Base-by-base conservation (phyloP, 1,284 basidiomycete species). In the Cronartium ribicola region DNA sequence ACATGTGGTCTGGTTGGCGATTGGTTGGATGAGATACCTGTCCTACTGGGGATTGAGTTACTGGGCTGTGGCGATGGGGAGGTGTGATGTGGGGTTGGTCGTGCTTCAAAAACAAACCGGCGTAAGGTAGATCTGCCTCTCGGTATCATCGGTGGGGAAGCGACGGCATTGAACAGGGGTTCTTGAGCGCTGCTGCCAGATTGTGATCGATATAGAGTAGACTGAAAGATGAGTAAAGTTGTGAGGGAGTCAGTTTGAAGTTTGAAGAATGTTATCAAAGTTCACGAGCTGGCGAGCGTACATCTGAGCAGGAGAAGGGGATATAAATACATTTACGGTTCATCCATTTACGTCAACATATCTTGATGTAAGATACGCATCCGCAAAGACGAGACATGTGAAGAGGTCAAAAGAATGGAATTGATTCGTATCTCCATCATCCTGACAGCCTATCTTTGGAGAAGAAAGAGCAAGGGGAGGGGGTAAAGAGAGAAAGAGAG, bases 91-190 rank as follows among this genome's bases (percentile, higher is more conserved):
- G 40, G 69, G 14, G n/a, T 17, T 8, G 61, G 57, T 29, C 61
- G 46, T 39, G 62, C 17, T 22, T 72, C 48, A 39, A 61, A 72
- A 14, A 59, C 41, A 36, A 59, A 65, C 17, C 69, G 62, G 4
- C 59, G 62, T n/a, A 61, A 51, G 17, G 61, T 46, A 8, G 69
- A 72, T 10, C 61, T 17, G n/a, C 62, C 61, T 40, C 60, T 62
- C 22, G 60, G 60, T 36, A 55, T 55, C 51, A 55, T 55, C 51
- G 51, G 51, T 6, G 60, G 60, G 29, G 60, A 62, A 36, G 17
- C n/a, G 39, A 62, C 29, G 17, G 60, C 10, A 62, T 37, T n/a
- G n/a, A 17, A 22, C 29, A 29, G 29, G 6, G 60, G 39, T 40
- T 62, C 60, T 62, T 37, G 60, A 20, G 6, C 17, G 6, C 17